Percentiles rank a stretch among this genome's conserved stretches.
Conservation (phyloP, 1,284 basidiomycete genomes). For the Pholiota adiposa region DNA sequence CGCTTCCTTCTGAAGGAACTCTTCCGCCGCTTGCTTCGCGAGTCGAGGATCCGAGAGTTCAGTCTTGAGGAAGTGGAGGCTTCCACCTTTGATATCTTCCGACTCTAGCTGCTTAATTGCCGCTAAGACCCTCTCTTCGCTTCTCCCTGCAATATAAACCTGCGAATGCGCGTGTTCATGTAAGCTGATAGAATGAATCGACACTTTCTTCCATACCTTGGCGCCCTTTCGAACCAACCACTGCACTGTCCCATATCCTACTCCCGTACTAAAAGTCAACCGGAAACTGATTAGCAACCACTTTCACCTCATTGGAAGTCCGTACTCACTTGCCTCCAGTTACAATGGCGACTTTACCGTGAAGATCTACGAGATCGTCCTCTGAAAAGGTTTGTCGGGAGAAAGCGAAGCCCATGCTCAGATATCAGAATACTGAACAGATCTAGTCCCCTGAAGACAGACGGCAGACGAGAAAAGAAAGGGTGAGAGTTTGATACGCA, state of each 20-base stretch:
- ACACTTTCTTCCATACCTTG: constrained; percentile 21
- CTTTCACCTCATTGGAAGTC: neutral
- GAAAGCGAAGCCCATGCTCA: neutral
- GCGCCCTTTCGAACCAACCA: constrained; percentile 46
- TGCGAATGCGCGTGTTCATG: neutral
- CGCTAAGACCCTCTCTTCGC: constrained; percentile 38
- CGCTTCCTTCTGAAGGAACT: constrained; percentile 35
- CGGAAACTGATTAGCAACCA: neutral
- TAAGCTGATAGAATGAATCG: neutral
- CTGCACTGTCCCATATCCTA: constrained; percentile 48
- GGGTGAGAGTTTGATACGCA: too few species aligned
- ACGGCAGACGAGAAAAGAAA: too few species aligned
- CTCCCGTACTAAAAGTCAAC: constrained; percentile 38
- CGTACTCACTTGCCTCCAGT: constrained; percentile 47
- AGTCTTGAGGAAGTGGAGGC: constrained; percentile 47
- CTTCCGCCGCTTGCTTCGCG: constrained; percentile 44
- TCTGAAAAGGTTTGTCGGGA: neutral
- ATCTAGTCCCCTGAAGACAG: neutral
- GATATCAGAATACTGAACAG: neutral
- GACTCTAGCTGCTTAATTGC: constrained; percentile 42
- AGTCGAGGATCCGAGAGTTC: constrained; percentile 49
- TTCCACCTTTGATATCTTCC: constrained; percentile 36
- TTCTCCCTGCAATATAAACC: constrained; percentile 49
- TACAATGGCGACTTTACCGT: constrained; percentile 33
- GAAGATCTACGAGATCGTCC: constrained; percentile 10